phyloP scores from a whole-genome alignment of 2,329 filamentous ascomycete genomes.

The Aspergillus sojae region DNA sequence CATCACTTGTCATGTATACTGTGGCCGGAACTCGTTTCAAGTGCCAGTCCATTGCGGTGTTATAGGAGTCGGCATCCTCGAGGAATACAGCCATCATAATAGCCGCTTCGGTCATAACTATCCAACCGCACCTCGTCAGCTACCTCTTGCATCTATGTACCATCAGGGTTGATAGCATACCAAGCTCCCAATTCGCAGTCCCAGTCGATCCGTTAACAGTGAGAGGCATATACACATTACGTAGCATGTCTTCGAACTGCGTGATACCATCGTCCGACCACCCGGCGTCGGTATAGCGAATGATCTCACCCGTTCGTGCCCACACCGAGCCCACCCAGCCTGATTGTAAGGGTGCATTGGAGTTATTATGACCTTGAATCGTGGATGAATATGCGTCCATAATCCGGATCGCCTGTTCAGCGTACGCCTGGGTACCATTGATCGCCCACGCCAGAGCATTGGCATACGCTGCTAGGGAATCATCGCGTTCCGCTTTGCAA shows the following conservation, averaged over 20 bases:
- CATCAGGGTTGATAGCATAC: background rate
- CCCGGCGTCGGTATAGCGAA: background rate
- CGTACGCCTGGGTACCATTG: background rate
- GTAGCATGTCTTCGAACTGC: background rate
- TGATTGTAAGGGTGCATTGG: constrained; percentile 1
- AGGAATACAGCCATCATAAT: background rate
- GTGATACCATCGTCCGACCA: background rate
- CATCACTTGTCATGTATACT: background rate
- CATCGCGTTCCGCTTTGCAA: background rate
- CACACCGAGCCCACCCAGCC: background rate
- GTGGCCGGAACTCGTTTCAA: background rate
- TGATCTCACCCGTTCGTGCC: background rate
- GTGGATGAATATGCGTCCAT: background rate
- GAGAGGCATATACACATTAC: constrained; percentile 1
- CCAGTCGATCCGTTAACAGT: background rate
- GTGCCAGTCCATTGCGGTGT: background rate
- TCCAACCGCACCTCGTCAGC: background rate
- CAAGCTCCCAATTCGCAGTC: background rate
- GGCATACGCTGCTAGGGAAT: background rate
- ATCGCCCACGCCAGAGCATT: constrained; percentile 1
- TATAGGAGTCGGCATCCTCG: background rate
- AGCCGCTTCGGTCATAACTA: constrained; percentile 1
- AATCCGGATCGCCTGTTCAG: background rate
- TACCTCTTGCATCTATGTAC: background rate
- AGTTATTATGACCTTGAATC: background rate